Base-by-base conservation (phyloP, 495 filamentous ascomycete genomes). In the Aspergillus haitiensis region DNA sequence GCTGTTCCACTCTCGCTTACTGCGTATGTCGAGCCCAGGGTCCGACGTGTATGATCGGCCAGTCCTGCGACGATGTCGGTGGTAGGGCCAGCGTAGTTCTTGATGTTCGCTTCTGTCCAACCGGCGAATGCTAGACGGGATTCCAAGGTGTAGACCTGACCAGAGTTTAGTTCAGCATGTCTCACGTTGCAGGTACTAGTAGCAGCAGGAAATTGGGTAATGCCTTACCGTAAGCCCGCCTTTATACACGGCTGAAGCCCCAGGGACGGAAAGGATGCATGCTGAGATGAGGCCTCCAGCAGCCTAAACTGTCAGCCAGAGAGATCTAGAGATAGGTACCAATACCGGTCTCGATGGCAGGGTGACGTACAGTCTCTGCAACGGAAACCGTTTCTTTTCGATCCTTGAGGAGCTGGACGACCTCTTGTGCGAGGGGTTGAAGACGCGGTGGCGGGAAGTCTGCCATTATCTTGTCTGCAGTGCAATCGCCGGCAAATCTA, bases 261-360 rank as follows among this genome's bases (percentile, higher is more conserved):
- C 84, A 0, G 83, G 82, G 11, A 70, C 74, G 46, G 78, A 78
- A 36, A 86, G 79, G 13, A 87, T 70, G 51, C 75, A 76, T 27
- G 80, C 75, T 40, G 81, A 84, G 53, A 85, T 82, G 47, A 87
- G 74, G 12, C 84, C 84, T n/a, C 84, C 84, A 11, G 83, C 81
- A 6, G 83, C 83, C 82, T 85, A 46, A 3, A 42, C 15, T 31
- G 35, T 52, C 51, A 48, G 35, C 36, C 21, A 32, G 12, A 27
- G 33, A 31, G 21, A 1, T 27, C 21, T 27, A 27, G 21, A 27
- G 21, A 27, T 27, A 27, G 21, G 3, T 27, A 3, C 21, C 51
- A 34, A 34, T 53, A 45, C 3, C 2, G 18, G 10, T 40, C 21
- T 58, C 58, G 55, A 35, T 40, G 40, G 27, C 56, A 3, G 34